A percentile compares a stretch with the other conserved stretches of the same genome.
phyloP scores from a whole-genome alignment of 1,139 yeast genomes.

The Debaryomyces sp. region DNA sequence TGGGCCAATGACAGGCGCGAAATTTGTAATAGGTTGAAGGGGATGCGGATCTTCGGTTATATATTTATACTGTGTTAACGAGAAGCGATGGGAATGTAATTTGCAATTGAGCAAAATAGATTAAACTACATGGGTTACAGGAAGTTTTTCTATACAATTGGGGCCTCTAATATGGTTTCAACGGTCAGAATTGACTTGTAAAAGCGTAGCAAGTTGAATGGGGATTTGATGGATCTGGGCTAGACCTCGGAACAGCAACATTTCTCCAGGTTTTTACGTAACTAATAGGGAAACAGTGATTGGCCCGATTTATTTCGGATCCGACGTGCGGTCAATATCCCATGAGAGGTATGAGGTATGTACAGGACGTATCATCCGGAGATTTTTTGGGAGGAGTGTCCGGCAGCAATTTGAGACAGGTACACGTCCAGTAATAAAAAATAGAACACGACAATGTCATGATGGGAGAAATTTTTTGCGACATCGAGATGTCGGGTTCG shows the following conservation, averaged over 20 bases:
- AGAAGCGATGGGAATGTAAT: not conserved
- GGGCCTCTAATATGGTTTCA: too few species aligned
- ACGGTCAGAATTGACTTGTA: not conserved
- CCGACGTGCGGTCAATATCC: not conserved
- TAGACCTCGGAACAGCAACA: not conserved
- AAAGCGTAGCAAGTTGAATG: not conserved
- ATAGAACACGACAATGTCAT: not conserved
- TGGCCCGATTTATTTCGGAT: not conserved
- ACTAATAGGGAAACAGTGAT: not conserved
- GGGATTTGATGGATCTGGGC: not conserved
- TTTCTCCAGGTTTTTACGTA: not conserved
- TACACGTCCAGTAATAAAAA: too few species aligned
- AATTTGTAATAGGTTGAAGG: constrained; percentile 20
- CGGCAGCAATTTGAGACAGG: not conserved
- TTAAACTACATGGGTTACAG: too few species aligned
- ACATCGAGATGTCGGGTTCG: not conserved
- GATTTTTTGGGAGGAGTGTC: not conserved
- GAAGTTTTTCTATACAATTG: not conserved
- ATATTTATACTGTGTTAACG: not conserved
- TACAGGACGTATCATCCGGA: not conserved
- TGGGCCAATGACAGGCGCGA: constrained; percentile 20
- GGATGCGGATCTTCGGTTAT: constrained; percentile 1
- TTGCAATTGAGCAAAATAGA: not conserved
- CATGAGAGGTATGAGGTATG: too few species aligned
- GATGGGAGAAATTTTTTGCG: not conserved